These are phyloP conservation scores for Phytophthora citricola DNA, from an alignment of 352 stramenopile species.

Conservation along the genomic window DNA sequence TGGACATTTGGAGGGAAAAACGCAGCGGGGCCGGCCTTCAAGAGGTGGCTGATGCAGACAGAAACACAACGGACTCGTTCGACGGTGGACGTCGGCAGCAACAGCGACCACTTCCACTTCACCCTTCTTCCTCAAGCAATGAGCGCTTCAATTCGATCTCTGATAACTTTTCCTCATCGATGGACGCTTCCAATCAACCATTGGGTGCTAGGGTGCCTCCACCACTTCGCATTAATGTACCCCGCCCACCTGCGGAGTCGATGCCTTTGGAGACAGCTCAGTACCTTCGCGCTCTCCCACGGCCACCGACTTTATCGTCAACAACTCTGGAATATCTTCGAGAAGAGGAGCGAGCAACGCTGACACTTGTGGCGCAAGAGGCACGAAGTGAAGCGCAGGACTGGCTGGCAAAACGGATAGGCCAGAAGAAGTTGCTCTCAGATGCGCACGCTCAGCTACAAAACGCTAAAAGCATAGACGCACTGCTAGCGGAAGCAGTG, in stretches of 20 bases:
- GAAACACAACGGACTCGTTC: constrained; percentile 6
- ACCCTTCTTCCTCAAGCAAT: constrained; percentile 9
- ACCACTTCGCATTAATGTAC: constrained; percentile 22
- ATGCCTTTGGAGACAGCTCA: constrained; percentile 37
- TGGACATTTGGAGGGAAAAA: constrained; percentile 34
- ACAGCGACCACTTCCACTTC: constrained; percentile 19
- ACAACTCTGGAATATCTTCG: constrained; percentile 48
- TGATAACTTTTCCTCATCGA: constrained; percentile 1
- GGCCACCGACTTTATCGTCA: constrained; percentile 33
- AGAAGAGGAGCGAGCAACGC: constrained; percentile 67
- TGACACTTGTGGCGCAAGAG: constrained; percentile 75
- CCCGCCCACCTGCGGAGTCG: constrained; percentile 7
- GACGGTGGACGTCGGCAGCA: constrained; percentile 16
- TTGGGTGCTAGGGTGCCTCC: constrained; percentile 5
- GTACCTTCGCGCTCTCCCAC: constrained; percentile 39
- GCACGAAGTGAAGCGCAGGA: constrained; percentile 66
- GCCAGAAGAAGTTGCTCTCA: constrained; percentile 78
- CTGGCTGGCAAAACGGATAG: constrained; percentile 78
- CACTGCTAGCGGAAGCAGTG: constrained; percentile 50
- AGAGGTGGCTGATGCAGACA: neutral
- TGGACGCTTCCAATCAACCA: constrained; percentile 8
- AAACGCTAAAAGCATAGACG: constrained; percentile 50
- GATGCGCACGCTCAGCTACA: constrained; percentile 70
- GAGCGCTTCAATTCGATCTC: constrained; percentile 7
- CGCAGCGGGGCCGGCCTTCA: constrained; percentile 19